Evolutionary conservation across 495 filamentous ascomycete species (phyloP), one percentile per base, ranked within the genome.

Genomic region (Elasticomyces elasticus): DNA sequence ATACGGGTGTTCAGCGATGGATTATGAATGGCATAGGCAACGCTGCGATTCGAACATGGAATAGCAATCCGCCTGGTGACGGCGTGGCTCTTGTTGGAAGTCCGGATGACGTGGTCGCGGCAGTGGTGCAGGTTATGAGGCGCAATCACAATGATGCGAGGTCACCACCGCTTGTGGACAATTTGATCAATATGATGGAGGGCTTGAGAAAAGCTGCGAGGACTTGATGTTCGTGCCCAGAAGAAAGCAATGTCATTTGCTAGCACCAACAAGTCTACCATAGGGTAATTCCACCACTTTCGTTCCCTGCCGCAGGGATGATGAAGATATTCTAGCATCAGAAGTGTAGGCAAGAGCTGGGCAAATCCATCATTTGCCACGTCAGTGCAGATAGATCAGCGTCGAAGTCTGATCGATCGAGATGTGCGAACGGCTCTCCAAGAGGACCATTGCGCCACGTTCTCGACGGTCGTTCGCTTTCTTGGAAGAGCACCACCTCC

Each of bases 171-270:
- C 59, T 78, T 26, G 74, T 78, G 13, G 79, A 81, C 60, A 81
- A 79, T 55, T 65, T 82, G 6, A 69, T 76, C 37, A 66, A 74
- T 28, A 62, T 83, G 50, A 73, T 82, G 64, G 73, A 74, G 40
- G 75, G 56, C 13, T 45, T 63, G 50, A 27, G 61, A 40, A 58
- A 63, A 26, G 58, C 61, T 27, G 51, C 60, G 22, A 48, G 58
- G 49, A 61, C 58, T 4, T 61, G 55, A 58, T 9, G 19, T 33
- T 5, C 23, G 2, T 33, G 17, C 19, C 10, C 10, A 37, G 31
- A 37, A 10, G 10, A 37, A 37, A 19, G 9, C 22, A 23, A 19
- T 49, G 17, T 15, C n/a, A 46, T 46, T n/a, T 46, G 12, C 46
- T 45, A 4, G 43, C 2, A 10, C 19, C 11, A 31, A 6, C 9